phyloP scores from a whole-genome alignment of 1,284 basidiomycete species.

The Coniophora puteana region DNA sequence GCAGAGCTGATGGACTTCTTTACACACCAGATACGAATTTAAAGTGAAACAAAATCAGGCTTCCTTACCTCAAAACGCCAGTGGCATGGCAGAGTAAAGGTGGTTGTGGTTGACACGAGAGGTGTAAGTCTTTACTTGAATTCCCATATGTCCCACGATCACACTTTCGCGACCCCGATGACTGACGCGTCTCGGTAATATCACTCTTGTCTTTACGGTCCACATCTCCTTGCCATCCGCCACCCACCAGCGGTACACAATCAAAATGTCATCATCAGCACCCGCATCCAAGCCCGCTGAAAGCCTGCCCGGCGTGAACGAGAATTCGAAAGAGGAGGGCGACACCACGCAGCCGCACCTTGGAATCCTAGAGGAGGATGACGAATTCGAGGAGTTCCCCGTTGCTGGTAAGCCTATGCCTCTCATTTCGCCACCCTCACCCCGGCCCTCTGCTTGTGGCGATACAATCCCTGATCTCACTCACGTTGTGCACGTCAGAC shows the following conservation, averaged over 20 bases:
- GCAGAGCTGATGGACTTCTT: too few relatives aligned
- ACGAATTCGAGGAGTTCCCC: conserved; percentile 81
- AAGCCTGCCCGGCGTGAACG: too few relatives aligned
- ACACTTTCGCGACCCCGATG: too few relatives aligned
- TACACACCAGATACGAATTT: too few relatives aligned
- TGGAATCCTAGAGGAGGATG: conserved; percentile 78
- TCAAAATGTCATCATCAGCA: conserved; percentile 28
- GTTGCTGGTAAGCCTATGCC: conserved; percentile 53
- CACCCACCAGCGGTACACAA: not conserved
- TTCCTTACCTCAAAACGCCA: too few relatives aligned
- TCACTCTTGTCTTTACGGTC: not conserved
- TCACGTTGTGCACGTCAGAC: conserved; percentile 40
- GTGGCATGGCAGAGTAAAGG: too few relatives aligned
- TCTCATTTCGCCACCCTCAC: not conserved
- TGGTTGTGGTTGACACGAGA: too few relatives aligned
- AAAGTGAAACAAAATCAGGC: too few relatives aligned
- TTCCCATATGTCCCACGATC: too few relatives aligned
- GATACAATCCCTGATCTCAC: not conserved
- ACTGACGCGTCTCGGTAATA: conserved; percentile 14
- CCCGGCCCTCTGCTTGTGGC: not conserved
- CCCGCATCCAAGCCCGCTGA: conserved; percentile 35
- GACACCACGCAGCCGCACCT: conserved; percentile 51
- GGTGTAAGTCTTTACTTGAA: too few relatives aligned
- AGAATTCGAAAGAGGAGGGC: conserved; percentile 37
- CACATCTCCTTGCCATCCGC: not conserved